Evolutionary conservation across 176 grass and related monocot species (phyloP).

Genomic region (Musa troglodytarum): DNA sequence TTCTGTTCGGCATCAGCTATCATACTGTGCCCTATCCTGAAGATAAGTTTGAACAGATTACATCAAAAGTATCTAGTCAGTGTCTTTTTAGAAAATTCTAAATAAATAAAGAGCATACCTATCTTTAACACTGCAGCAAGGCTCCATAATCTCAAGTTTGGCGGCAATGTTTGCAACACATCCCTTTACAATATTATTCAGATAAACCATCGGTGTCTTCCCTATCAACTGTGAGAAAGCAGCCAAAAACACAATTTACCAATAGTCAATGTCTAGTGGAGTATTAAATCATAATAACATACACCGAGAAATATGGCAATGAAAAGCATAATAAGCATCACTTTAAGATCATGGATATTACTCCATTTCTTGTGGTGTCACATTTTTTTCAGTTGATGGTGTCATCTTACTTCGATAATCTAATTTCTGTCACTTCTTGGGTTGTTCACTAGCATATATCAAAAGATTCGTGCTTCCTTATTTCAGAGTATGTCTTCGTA

Average conservation of each 20-base stretch:
- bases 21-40: constrained; percentile 95
- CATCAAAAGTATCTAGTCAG: neutral
- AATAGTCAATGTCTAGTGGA: too few species aligned
- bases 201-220: constrained; percentile 95
- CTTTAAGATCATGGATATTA: too few species aligned
- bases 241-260: neutral
- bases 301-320: too few species aligned
- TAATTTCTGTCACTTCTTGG: too few species aligned
- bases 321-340: too few species aligned
- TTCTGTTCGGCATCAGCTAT: constrained; percentile 73
- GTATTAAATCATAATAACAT: too few species aligned
- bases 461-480: neutral
- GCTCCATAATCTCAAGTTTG: constrained; percentile 99
- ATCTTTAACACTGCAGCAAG: constrained; percentile 97
- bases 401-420: too few species aligned
- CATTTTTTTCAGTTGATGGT: too few species aligned
- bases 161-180: constrained; percentile 69
- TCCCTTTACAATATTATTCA: constrained; percentile 78
- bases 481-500: neutral
- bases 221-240: constrained; percentile 62
- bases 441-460: neutral
- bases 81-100: neutral
- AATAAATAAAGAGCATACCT: constrained; percentile 29
- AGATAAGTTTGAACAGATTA: constrained; percentile 5
- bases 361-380: too few species aligned